Evolutionary conservation across 768 basidiomycete species (phyloP), one percentile per base, ranked within the genome.

Genomic region (Serpula lacrymans): DNA sequence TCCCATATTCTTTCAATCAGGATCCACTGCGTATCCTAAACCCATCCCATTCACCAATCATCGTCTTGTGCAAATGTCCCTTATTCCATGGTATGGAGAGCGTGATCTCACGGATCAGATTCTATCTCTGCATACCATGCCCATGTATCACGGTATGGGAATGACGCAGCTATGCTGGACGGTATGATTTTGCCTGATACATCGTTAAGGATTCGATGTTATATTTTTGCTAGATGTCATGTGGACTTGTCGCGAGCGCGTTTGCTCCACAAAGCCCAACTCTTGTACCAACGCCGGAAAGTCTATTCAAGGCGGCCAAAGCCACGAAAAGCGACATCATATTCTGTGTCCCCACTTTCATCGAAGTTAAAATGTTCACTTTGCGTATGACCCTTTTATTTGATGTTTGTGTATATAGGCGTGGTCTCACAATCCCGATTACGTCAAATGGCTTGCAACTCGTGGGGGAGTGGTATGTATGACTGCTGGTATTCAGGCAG

Each of bases 71-170:
- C 31, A 63, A 45, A 25, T 45, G 12, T 20, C 27, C 2, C 27
- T 47, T 5, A 33, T 31, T 6, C 55, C 45, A 5, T 48, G 43
- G 29, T 62, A 54, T 36, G 58, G 57, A 2, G 57, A 55, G 6
- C 43, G 48, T 1, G 54, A 62, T 37, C 37, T 62, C 16, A 52
- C 55, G 2, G 45, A 55, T 20, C 33, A 41, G 34, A 30, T 45
- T 4, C 27, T 57, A 10, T 46, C 51, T 2, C 35, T 46, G 24
- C 54, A 57, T 22, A 40, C 40, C 2, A 43, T 55, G 24, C 58
- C 59, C 9, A 58, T 59, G 59, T 59, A 42, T 36, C 59, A 61
- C 34, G 59, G 52, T 4, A 43, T 57, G 34, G 59, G 59, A 7
- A 39, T 54, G 16, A 29, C 51, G 26, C 50, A 53, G 32, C 37